These are phyloP conservation scores for Chlamydomonas incerta DNA, from an alignment of 139 green algal genomes.

Conservation along the genomic window DNA sequence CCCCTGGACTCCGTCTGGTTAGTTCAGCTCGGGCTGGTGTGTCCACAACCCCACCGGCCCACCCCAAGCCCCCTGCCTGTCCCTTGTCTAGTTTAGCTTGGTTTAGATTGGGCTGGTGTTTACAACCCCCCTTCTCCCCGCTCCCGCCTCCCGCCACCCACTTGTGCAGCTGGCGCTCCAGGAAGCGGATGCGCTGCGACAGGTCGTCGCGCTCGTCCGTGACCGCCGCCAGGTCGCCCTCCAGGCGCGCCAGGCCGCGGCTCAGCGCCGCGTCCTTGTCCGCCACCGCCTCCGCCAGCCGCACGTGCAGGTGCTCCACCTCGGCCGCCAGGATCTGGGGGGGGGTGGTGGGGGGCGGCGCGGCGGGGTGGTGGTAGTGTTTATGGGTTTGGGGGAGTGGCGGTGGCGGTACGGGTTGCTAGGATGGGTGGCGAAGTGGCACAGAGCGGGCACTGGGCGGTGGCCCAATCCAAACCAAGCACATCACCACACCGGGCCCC, in stretches of 20 bases:
- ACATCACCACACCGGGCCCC: neutral
- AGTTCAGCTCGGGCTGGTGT: no score
- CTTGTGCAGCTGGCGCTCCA: constrained; percentile 60
- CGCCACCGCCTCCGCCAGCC: constrained; percentile 22
- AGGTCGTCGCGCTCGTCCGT: constrained; percentile 68
- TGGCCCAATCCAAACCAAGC: neutral
- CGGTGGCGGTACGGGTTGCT: no score
- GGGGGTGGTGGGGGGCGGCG: no score
- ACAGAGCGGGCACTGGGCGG: no score
- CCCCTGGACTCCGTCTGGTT: no score
- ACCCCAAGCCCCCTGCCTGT: no score
- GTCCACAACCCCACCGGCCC: no score
- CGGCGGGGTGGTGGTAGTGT: neutral
- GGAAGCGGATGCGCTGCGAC: constrained; percentile 60
- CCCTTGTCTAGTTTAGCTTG: no score
- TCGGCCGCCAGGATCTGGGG: constrained; percentile 42
- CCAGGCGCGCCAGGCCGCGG: constrained; percentile 37
- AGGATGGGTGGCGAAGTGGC: no score
- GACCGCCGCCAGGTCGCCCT: constrained; percentile 47
- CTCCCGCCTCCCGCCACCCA: constrained; percentile 4
- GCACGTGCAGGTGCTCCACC: constrained; percentile 50
- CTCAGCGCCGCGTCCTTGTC: constrained; percentile 39
- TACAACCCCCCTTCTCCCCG: neutral
- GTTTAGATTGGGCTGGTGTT: no score
- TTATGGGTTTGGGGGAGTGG: neutral